Percentiles rank a stretch among this genome's conserved stretches.
Conservation (phyloP, 345 rosid genomes). For the Hibiscus syriacus region DNA sequence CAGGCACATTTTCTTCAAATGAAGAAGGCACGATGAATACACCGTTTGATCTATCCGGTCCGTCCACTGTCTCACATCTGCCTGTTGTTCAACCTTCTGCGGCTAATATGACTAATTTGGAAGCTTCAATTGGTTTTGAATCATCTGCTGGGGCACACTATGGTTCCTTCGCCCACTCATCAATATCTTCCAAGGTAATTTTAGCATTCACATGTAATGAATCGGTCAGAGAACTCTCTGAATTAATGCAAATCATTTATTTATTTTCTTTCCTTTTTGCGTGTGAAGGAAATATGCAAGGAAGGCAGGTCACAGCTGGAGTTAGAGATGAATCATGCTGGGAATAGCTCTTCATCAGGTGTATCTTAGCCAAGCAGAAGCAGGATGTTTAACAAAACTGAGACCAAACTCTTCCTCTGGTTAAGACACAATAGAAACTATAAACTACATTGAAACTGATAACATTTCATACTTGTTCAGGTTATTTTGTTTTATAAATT, state of each 20-base stretch:
- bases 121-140: slow-evolving; percentile 30
- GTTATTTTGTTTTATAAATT: slow-evolving; percentile 15
- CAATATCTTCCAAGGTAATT: slow-evolving; percentile 44
- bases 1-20: slow-evolving; percentile 27
- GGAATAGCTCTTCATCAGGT: slow-evolving; percentile 29
- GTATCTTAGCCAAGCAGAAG: slow-evolving; percentile 27
- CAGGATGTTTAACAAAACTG: slow-evolving; percentile 10
- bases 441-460: slow-evolving; percentile 22
- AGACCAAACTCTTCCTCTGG: not conserved
- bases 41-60: slow-evolving; percentile 22
- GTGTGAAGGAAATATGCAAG: slow-evolving; percentile 34
- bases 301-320: slow-evolving; percentile 25
- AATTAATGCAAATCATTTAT: not conserved
- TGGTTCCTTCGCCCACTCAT: slow-evolving; percentile 25
- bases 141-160: slow-evolving; percentile 26
- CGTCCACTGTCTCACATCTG: slow-evolving; percentile 23
- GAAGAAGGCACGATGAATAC: slow-evolving; percentile 25
- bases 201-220: not conserved
- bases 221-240: not conserved
- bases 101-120: slow-evolving; percentile 20
- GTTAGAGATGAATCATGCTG: slow-evolving; percentile 22
- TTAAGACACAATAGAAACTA: slow-evolving; percentile 13
- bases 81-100: slow-evolving; percentile 20
- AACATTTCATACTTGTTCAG: slow-evolving; percentile 17
- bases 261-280: not conserved